These are phyloP conservation scores for Ascosphaera apis DNA, from an alignment of 2,329 filamentous ascomycete genomes.

Conservation along the genomic window DNA sequence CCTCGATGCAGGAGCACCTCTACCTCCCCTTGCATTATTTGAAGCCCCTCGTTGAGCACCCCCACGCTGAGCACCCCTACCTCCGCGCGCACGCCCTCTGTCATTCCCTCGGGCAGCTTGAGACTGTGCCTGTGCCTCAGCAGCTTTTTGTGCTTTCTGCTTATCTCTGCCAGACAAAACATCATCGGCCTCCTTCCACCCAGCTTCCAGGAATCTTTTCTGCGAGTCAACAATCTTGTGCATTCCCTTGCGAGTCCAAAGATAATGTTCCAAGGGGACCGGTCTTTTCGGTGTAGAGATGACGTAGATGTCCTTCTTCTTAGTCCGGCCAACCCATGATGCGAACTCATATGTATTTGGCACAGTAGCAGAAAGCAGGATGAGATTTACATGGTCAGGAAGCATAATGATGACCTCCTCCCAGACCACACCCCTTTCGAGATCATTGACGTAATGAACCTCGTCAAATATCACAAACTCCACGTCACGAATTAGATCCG, in stretches of 20 bases:
- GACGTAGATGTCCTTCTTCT: slow-evolving; percentile 97
- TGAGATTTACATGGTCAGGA: slow-evolving; percentile 87
- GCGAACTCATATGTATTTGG: slow-evolving; percentile 96
- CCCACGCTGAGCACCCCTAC: slow-evolving; percentile 24
- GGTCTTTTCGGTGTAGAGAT: slow-evolving; percentile 93
- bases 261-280: slow-evolving; percentile 81
- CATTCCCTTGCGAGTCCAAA: slow-evolving; percentile 85
- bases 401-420: slow-evolving; percentile 99
- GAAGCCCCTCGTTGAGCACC: too few relatives aligned
- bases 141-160: slow-evolving; percentile 31
- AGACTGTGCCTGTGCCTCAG: slow-evolving; percentile 28
- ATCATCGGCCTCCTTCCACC: slow-evolving; percentile 85
- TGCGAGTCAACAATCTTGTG: slow-evolving; percentile 86
- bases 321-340: slow-evolving; percentile 92
- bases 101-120: slow-evolving; percentile 23
- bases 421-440: slow-evolving; percentile 92
- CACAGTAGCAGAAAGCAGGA: slow-evolving; percentile 83
- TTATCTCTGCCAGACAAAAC: slow-evolving; percentile 66
- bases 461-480: slow-evolving; percentile 99
- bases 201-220: slow-evolving; percentile 74
- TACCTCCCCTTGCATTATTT: slow-evolving; percentile 33
- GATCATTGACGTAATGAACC: slow-evolving; percentile 95
- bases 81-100: slow-evolving; percentile 24
- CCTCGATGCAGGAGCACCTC: slow-evolving; percentile 32
- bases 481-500: slow-evolving; percentile 86